Percentiles rank a stretch among this genome's conserved stretches.
Evolutionary conservation across 2,329 filamentous ascomycete genomes (phyloP).

Genomic region (Arthroderma sp.): DNA sequence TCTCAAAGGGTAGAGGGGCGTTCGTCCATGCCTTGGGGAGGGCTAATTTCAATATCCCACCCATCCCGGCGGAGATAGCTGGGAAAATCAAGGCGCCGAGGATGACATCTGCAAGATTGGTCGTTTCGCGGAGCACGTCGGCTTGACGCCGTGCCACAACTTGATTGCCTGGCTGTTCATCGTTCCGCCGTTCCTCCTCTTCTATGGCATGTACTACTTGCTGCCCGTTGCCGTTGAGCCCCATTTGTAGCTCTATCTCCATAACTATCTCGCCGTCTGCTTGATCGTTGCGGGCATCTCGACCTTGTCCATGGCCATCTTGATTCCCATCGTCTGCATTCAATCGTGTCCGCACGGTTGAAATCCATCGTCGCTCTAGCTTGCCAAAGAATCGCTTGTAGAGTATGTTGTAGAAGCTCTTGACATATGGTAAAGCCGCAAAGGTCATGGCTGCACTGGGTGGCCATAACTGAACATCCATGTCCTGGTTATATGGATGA

Average conservation of each 20-base stretch:
- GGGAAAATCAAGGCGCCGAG: slow-evolving; percentile 69
- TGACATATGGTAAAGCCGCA: slow-evolving; percentile 53
- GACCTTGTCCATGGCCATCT: slow-evolving; percentile 17
- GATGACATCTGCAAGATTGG: slow-evolving; percentile 46
- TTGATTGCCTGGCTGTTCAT: slow-evolving; percentile 18
- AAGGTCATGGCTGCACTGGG: slow-evolving; percentile 55
- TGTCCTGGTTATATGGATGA: slow-evolving; percentile 28
- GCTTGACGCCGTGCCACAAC: slow-evolving; percentile 33
- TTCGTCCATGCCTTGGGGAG: slow-evolving; percentile 59
- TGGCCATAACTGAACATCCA: slow-evolving; percentile 51
- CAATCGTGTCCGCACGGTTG: slow-evolving; percentile 48
- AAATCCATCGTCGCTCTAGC: slow-evolving; percentile 49
- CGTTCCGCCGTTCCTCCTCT: slow-evolving; percentile 14
- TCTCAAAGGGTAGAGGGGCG: slow-evolving; percentile 28
- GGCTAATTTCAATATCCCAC: slow-evolving; percentile 56
- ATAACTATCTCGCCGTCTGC: slow-evolving; percentile 35
- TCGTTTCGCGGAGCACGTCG: slow-evolving; percentile 42
- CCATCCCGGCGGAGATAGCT: slow-evolving; percentile 63
- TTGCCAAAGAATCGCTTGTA: slow-evolving; percentile 49
- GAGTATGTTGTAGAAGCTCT: slow-evolving; percentile 50
- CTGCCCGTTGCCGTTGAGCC: slow-evolving; percentile 35
- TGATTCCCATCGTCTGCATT: slow-evolving; percentile 25
- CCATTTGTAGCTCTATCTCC: slow-evolving; percentile 41
- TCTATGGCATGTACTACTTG: slow-evolving; percentile 18
- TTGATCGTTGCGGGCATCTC: slow-evolving; percentile 26